Evolutionary conservation across 768 basidiomycete genomes (phyloP).

Genomic region (Boletus huronensis): DNA sequence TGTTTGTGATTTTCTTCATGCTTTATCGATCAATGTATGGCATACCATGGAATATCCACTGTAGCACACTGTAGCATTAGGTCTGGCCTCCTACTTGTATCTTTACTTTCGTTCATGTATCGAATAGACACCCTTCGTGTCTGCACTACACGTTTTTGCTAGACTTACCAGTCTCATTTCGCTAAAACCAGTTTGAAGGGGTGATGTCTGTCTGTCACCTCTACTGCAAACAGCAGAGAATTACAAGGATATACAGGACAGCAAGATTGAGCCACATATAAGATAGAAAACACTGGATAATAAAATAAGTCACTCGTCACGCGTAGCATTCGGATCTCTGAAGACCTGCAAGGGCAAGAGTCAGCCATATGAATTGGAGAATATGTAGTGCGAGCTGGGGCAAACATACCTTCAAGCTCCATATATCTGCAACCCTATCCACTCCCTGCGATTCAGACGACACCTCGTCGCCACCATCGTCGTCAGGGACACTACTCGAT

Average conservation of each 20-base stretch:
- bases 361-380: neutral
- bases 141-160: neutral
- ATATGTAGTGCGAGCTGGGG: neutral
- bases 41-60: constrained; percentile 3
- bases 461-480: constrained; percentile 36
- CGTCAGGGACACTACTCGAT: constrained; percentile 33
- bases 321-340: constrained; percentile 39
- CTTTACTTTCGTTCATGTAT: constrained; percentile 16
- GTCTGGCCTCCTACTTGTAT: constrained; percentile 14
- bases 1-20: neutral
- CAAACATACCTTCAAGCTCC: constrained; percentile 63
- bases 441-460: constrained; percentile 34
- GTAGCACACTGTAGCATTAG: constrained; percentile 23
- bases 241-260: constrained; percentile 8
- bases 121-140: constrained; percentile 5
- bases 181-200: neutral
- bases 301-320: constrained; percentile 25
- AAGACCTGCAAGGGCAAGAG: constrained; percentile 35
- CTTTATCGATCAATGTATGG: neutral
- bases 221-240: constrained; percentile 2
- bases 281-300: constrained; percentile 10
- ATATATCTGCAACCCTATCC: constrained; percentile 64
- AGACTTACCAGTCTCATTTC: neutral
- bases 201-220: neutral
- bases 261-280: constrained; percentile 6